These are phyloP conservation scores for Pseudogymnoascus sp. DNA, from an alignment of 2,329 filamentous ascomycete species.

Conservation along the genomic window DNA sequence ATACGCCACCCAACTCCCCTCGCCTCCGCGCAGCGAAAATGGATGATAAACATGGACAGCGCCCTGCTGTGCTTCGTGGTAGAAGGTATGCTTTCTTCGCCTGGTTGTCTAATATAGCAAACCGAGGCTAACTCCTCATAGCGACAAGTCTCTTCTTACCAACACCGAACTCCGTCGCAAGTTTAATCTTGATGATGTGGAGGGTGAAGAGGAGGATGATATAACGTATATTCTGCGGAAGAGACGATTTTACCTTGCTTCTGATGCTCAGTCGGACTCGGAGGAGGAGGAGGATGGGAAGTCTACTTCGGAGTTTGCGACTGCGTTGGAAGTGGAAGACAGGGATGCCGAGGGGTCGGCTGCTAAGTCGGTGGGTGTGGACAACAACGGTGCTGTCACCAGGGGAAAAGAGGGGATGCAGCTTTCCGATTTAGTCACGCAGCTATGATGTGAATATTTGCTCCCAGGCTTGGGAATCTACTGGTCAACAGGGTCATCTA, in stretches of 20 bases:
- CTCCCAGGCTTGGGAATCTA: neutral
- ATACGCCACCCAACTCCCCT: neutral
- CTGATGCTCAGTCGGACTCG: neutral
- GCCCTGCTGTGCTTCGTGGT: neutral
- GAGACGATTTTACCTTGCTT: neutral
- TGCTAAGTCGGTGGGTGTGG: conserved; percentile 37
- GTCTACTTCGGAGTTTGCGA: neutral
- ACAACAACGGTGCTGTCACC: conserved; percentile 44
- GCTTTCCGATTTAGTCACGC: conserved; percentile 36
- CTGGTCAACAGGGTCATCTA: neutral
- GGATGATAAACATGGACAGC: neutral
- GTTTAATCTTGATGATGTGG: neutral
- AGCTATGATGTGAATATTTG: conserved; percentile 13
- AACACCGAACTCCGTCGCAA: neutral
- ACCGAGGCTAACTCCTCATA: neutral
- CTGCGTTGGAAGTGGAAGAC: conserved; percentile 24
- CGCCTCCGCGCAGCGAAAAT: neutral
- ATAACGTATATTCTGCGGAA: neutral
- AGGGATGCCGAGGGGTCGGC: conserved; percentile 30
- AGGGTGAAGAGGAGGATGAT: neutral
- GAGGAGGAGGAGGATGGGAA: conserved; percentile 10
- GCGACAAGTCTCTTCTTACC: neutral
- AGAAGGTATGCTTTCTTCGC: neutral
- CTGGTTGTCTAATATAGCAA: neutral
- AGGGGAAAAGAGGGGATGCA: conserved; percentile 46